Percentiles rank a stretch among this genome's conserved stretches.
Evolutionary conservation across 441 rosid species (phyloP).

Genomic region (Arabidopsis hybrid): DNA sequence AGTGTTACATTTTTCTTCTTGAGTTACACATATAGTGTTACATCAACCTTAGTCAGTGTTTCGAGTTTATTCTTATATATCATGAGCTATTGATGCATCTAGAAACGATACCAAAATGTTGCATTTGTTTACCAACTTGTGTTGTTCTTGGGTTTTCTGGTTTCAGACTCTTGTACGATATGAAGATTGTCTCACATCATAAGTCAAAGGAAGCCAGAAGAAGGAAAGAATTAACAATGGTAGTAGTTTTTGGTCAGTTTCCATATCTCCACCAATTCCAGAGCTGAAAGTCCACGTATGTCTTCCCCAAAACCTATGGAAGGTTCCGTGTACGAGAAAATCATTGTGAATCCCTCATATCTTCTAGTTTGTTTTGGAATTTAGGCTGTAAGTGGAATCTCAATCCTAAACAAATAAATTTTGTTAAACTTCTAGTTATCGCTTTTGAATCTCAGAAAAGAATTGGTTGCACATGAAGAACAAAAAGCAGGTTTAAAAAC

Average conservation of each 20-base stretch:
- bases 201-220: constrained; percentile 16
- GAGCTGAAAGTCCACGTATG: too few relatives aligned
- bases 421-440: constrained; percentile 26
- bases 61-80: constrained; percentile 7
- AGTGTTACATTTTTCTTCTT: not conserved
- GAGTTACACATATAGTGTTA: not conserved
- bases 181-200: constrained; percentile 13
- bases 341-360: not conserved
- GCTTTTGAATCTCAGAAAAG: constrained; percentile 9
- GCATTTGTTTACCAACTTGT: constrained; percentile 21
- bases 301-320: not conserved
- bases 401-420: not conserved
- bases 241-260: not conserved
- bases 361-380: constrained; percentile 15
- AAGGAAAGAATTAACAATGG: constrained; percentile 7
- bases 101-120: not conserved
- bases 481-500: constrained; percentile 13
- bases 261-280: too few relatives aligned
- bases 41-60: not conserved
- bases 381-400: constrained; percentile 15
- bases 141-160: constrained; percentile 15
- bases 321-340: not conserved
- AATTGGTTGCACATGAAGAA: constrained; percentile 5
- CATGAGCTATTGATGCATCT: constrained; percentile 10
- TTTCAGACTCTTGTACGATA: constrained; percentile 43